Evolutionary conservation across 2,329 filamentous ascomycete genomes (phyloP), one percentile per base, ranked within the genome.

Genomic region (Ciborinia camelliae): DNA sequence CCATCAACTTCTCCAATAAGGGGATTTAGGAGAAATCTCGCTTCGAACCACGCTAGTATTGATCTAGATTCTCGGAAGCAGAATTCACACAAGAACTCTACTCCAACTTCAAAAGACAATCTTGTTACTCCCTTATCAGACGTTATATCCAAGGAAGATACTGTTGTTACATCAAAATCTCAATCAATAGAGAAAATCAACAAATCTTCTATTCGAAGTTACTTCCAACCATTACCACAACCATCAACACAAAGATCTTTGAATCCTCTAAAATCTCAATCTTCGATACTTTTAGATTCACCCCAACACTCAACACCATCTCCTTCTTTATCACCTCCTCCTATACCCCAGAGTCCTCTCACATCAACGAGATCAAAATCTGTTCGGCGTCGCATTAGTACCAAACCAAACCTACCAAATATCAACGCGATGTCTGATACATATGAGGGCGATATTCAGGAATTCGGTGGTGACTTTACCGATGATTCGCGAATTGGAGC

Each of bases 151-250:
- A 55, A 28, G 26, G 39, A 35, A 32, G 30, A 48, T 14, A 32
- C n/a, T n/a, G 14, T 32, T 20, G n/a, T 35, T 15, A 15, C 39
- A 35, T 12, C 37, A 50, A 32, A 50, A 28, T 14, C 55, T 2
- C 43, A 55, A 57, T 52, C 35, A 26, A 30, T 60, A 26, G 68
- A 68, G 45, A 66, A 66, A 63, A n/a, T 65, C 23, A 66, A 66
- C 45, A 67, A 65, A 41, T 64, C 62, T 5, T 69, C 69, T 3
- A 74, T 74, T 53, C 63, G 66, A 37, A 71, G 63, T 59, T 74
- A 72, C 43, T 74, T 75, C 64, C 69, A 69, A 50, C 69, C 71
- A 41, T 20, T 69, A 23, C 60, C 57, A 14, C 57, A 48, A 47
- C n/a, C 50, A 43, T 20, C 39, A 43, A 43, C 20, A 57, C 50